phyloP scores from a whole-genome alignment of 2,329 filamentous ascomycete species.

The Penicillium sp. region DNA sequence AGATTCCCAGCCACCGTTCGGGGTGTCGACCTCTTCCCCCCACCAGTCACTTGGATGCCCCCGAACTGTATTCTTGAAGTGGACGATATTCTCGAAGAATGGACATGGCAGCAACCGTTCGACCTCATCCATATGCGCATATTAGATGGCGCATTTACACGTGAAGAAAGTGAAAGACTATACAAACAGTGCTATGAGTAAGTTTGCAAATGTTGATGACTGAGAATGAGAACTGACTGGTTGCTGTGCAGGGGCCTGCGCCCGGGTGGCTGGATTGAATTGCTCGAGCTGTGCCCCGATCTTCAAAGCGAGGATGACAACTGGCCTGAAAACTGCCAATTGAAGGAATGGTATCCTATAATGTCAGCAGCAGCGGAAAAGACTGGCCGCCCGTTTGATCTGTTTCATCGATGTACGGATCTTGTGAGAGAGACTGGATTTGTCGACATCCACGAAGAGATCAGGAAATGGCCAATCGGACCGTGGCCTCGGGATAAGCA shows the following conservation, averaged over 20 bases:
- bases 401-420: not conserved
- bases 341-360: not conserved
- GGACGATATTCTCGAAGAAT: slow-evolving; percentile 3
- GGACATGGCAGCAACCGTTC: not conserved
- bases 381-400: not conserved
- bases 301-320: not conserved
- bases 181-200: not conserved
- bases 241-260: not conserved
- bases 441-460: slow-evolving; percentile 4
- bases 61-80: slow-evolving; percentile 5
- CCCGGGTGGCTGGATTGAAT: slow-evolving; percentile 9
- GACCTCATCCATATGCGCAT: slow-evolving; percentile 6
- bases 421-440: not conserved
- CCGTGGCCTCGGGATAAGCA: slow-evolving; percentile 1
- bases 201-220: not conserved
- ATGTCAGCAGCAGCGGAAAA: not conserved
- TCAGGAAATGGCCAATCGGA: slow-evolving; percentile 2
- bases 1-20: not conserved
- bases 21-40: slow-evolving; percentile 7
- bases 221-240: not conserved
- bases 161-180: not conserved
- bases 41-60: slow-evolving; percentile 2
- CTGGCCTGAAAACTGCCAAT: not conserved
- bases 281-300: not conserved
- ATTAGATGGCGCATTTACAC: not conserved